A percentile compares a stretch with the other conserved stretches of the same genome.
Conservation (phyloP, 1,139 yeast species). For the Diutina neorugosa region DNA sequence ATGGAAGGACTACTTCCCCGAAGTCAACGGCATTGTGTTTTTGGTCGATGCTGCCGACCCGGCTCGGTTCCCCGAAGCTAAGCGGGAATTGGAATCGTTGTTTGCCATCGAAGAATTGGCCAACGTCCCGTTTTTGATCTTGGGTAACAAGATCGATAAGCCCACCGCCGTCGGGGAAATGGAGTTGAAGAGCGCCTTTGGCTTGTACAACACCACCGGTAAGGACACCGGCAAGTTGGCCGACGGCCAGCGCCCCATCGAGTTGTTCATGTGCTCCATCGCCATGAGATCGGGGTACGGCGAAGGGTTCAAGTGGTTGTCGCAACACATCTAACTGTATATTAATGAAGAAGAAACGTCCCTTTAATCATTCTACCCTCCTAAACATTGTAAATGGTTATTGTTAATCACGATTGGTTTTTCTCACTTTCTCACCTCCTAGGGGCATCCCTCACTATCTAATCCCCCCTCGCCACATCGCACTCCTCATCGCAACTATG, state of each 20-base stretch:
- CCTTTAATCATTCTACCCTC: neutral
- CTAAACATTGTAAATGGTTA: neutral
- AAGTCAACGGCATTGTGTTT: constrained; percentile 93
- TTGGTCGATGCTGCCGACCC: constrained; percentile 96
- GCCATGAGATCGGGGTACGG: constrained; percentile 96
- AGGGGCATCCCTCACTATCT: neutral
- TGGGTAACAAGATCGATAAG: constrained; percentile 95
- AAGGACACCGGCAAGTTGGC: constrained; percentile 60
- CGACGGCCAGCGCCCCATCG: constrained; percentile 82
- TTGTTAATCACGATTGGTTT: neutral
- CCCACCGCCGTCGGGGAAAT: constrained; percentile 92
- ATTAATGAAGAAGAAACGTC: neutral
- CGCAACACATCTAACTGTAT: constrained; percentile 61
- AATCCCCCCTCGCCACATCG: neutral
- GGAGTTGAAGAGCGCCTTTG: constrained; percentile 84
- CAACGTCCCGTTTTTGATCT: constrained; percentile 80
- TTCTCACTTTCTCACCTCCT: neutral
- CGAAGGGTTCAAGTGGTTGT: constrained; percentile 93
- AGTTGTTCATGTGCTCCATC: constrained; percentile 93
- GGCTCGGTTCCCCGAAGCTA: constrained; percentile 88
- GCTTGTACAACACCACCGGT: constrained; percentile 74
- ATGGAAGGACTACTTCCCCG: constrained; percentile 99
- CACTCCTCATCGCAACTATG: neutral
- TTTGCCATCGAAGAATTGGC: constrained; percentile 85
- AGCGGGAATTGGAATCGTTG: constrained; percentile 86